These are phyloP conservation scores for Symbiodinium natans DNA, from an alignment of 73 alveolate genomes.

Conservation along the genomic window DNA sequence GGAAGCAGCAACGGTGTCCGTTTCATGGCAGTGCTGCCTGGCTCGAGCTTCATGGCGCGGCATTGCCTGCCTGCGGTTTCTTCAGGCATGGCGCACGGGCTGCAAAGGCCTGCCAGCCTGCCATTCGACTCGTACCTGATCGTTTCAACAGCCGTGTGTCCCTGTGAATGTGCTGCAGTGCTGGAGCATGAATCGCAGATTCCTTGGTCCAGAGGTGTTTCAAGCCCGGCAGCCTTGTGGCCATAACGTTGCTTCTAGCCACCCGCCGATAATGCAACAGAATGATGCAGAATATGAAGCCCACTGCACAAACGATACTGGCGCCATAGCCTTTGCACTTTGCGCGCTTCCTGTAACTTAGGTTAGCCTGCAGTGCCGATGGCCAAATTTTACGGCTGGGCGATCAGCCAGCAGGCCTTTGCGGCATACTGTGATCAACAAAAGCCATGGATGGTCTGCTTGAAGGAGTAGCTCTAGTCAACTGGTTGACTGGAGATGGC, in stretches of 20 bases:
- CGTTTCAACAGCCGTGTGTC: no score
- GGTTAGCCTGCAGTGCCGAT: not conserved
- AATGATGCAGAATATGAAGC: no score
- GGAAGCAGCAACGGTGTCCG: no score
- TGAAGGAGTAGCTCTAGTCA: not conserved
- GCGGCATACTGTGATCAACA: not conserved
- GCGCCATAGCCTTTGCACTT: no score
- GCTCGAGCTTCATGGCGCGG: not conserved
- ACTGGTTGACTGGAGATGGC: not conserved
- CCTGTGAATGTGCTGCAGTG: no score
- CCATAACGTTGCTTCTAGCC: not conserved
- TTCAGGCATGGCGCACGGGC: conserved; percentile 22
- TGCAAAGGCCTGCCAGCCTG: not conserved
- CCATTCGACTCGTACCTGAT: not conserved
- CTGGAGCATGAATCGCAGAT: no score
- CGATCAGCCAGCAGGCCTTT: not conserved
- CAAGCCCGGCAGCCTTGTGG: not conserved
- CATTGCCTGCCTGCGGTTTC: not conserved
- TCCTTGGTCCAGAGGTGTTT: not conserved
- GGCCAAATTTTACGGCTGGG: not conserved
- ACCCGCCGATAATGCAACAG: no score
- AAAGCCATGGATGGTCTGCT: not conserved
- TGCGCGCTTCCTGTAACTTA: not conserved
- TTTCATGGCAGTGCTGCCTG: no score
- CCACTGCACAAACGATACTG: no score